Conservation (phyloP, 768 basidiomycete species). For the Phlebiopsis flavidoalba region DNA sequence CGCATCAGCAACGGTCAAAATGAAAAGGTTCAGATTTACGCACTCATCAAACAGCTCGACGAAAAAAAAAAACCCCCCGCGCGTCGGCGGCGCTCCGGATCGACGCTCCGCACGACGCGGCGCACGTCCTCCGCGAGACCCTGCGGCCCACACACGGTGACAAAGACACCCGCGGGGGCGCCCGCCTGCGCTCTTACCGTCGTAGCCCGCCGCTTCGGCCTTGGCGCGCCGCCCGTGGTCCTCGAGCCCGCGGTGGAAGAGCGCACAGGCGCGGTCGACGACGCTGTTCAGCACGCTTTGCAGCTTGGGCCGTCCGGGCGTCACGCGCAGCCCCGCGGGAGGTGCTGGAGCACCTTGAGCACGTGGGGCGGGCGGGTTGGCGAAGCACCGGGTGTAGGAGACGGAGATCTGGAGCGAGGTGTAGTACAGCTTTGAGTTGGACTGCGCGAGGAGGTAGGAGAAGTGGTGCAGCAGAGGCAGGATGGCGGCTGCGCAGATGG, state of each 20-base stretch:
- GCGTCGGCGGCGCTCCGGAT: constrained; percentile 26
- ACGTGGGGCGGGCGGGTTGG: constrained; percentile 14
- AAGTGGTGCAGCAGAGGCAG: constrained; percentile 35
- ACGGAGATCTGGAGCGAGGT: constrained; percentile 34
- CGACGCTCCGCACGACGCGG: constrained; percentile 30
- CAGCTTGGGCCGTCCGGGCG: constrained; percentile 25
- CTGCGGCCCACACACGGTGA: constrained; percentile 39
- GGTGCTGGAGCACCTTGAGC: constrained; percentile 14
- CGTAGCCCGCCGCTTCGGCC: background rate
- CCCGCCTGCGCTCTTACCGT: constrained; percentile 1
- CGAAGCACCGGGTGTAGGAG: constrained; percentile 38
- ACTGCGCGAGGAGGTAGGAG: constrained; percentile 30
- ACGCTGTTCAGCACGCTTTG: constrained; percentile 14
- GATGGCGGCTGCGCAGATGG: constrained; percentile 26
- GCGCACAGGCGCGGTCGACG: constrained; percentile 19
- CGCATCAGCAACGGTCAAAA: background rate
- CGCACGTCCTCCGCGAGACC: constrained; percentile 33
- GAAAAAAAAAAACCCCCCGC: too few relatives aligned
- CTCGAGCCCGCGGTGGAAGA: constrained; percentile 14
- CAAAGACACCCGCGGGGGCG: constrained; percentile 29
- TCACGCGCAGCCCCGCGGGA: constrained; percentile 26
- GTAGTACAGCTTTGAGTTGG: constrained; percentile 16
- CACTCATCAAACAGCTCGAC: constrained; percentile 39
- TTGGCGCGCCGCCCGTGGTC: background rate
- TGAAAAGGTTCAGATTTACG: constrained; percentile 14